Evolutionary conservation across 148 eudicot genomes (phyloP), one percentile per base, ranked within the genome.

Genomic region (Vaccinium vitisidaea): DNA sequence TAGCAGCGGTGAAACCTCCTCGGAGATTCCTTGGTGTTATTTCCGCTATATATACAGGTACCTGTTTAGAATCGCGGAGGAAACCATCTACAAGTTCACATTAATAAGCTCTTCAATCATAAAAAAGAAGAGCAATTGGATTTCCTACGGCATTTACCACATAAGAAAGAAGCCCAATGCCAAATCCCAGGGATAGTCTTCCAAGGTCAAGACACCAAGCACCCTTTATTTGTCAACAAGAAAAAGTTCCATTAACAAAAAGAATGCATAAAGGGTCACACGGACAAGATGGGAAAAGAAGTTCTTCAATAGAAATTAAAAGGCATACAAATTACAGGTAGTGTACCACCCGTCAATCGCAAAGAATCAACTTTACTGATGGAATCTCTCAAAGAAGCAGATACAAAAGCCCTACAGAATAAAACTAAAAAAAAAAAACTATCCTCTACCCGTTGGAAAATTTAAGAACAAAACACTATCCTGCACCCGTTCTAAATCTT

Each of bases 21-120:
- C 97, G 88, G 65, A 95, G 94, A 81, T 95, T 85, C 88, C 92
- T 92, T n/a, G 98, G 97, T 58, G 98, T 92, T 84, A 95, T 92
- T 89, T 95, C 98, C 13, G 98, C 97, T 87, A 95, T 86, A 82
- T 95, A 95, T 25, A 95, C 90, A 49, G 98, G 98, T 83, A 95
- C 97, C 98, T 95, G 87, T 85, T 80, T 4, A 59, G 59, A 69
- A 48, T 21, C 18, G 49, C 3, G 55, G 83, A 52, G 21, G 79
- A 56, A 23, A 3, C 1, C 21, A 76, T 50, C 65, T 65, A 63
- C 67, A 36, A 61, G 49, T 30, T 82, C 70, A 39, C 25, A 58
- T 6, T 48, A 53, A 70, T 25, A 75, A 39, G 80, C 76, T 54
- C 77, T n/a, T 52, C 9, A 49, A 84, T 12, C 23, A 12, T 46